Evolutionary conservation across 176 grass and related monocot species (phyloP), one percentile per base, ranked within the genome.

Genomic region (Phoenix dactylifera): DNA sequence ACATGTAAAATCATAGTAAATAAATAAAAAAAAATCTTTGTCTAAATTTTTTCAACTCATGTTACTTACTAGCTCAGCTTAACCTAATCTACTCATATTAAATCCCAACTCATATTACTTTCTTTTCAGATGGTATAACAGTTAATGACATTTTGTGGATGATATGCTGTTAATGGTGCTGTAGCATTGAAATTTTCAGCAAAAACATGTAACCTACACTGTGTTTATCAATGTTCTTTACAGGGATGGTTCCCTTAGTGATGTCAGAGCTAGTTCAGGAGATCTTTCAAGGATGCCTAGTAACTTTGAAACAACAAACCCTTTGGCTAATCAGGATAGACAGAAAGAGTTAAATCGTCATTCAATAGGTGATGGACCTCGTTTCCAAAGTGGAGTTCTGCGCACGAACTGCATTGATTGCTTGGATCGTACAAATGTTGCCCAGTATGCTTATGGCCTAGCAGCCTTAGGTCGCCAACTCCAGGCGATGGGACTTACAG

Each of bases 361-460:
- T 26, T 75, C 64, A 48, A 15, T 69, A 23, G 68, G 50, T 65
- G 71, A 76, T 66, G 63, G 58, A 54, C 74, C 92, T 62, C 59
- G 51, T 71, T 88, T 85, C 66, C 92, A 97, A 71, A 88, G 78
- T 67, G 92, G 92, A 57, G 92, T 97, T 79, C 72, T 97, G 69
- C 92, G 92, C 66, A 97, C 92, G 2, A 97, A 97, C 62, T 97
- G 92, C 66, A 97, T 97, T 66, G 92, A 97, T 49, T 97, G 92
- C 26, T 64, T 97, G 63, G 87, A 97, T 68, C 84, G 92, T 29
- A 97, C 92, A 76, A 97, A 97, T 82, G 87, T 97, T 64, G 92
- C 92, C 28, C 92, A 97, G 59, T 97, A 91, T 84, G 87, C 92
- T 57, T 91, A 91, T 72, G 92, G 92, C 49, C 81, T 97, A 58